Evolutionary conservation across 441 rosid species (phyloP), one percentile per base, ranked within the genome.

Genomic region (Macaranga tanarius): DNA sequence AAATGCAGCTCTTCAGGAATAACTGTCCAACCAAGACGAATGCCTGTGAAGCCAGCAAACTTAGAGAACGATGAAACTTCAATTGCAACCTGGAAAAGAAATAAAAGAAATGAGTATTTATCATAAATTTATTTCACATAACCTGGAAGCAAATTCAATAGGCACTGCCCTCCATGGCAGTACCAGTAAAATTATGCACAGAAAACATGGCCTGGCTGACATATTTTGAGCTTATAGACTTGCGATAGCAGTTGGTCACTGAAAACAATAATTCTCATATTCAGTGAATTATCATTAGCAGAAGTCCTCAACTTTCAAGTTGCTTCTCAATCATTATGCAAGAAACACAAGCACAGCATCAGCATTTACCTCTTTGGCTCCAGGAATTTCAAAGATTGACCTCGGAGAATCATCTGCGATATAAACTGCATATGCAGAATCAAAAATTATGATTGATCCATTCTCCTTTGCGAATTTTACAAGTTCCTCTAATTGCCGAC

Each of bases 11-110:
- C 90, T 69, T 86, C 81, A 40, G 93, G 96, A 52, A 90, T 81
- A 67, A 87, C 84, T 0, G 88, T 89, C 96, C 93, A 90, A 71
- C 96, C 93, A 48, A 90, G 93, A 8, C 93, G 86, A 62, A 90
- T 82, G 0, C 93, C 96, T 0, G 93, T 90, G 79, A 90, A 90
- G 3, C 96, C 93, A 66, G 92, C 90, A 81, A 87, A 87, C 68
- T 90, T 90, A 34, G 90, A 87, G 82, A 89, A 89, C 11, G 96
- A 89, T 23, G 92, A 86, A 26, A 87, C 38, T 64, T 90, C 96
- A 77, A 90, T 86, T 7, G 96, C 93, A 19, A 90, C 93, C 94
- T 89, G 82, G 63, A 61, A 71, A 66, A 55, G 51, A n/a, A 48
- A 47, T 73, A n/a, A 25, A 2, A 51, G 65, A 54, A 23, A 51